Evolutionary conservation across 1,284 basidiomycete genomes (phyloP).

Genomic region (Apiotrichum porosum): DNA sequence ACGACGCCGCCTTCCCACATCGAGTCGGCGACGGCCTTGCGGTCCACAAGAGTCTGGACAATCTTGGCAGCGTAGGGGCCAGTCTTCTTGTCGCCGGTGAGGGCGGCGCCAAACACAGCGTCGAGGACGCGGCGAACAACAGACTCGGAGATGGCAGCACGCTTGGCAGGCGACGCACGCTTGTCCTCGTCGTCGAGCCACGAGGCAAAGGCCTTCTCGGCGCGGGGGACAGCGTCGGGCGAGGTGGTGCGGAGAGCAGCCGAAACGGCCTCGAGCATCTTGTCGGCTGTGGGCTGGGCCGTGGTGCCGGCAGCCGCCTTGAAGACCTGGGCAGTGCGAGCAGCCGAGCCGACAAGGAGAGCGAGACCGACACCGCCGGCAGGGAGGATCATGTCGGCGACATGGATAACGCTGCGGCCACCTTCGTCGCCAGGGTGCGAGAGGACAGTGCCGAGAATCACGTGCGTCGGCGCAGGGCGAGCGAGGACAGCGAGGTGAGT

Average conservation of each 20-base stretch:
- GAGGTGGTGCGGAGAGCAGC: neutral
- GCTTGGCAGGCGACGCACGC: neutral
- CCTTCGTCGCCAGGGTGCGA: conserved; percentile 4
- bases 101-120: conserved; percentile 23
- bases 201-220: conserved; percentile 14
- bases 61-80: conserved; percentile 33
- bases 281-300: neutral
- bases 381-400: conserved; percentile 32
- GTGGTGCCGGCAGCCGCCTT: neutral
- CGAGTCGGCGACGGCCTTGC: conserved; percentile 29
- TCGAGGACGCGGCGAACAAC: conserved; percentile 12
- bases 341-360: conserved; percentile 28
- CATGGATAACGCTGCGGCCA: conserved; percentile 35
- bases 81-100: conserved; percentile 10
- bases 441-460: conserved; percentile 21
- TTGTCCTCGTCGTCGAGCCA: conserved; percentile 17
- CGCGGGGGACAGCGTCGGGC: conserved; percentile 8
- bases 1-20: conserved; percentile 39
- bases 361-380: conserved; percentile 35
- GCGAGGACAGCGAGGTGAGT: conserved; percentile 23
- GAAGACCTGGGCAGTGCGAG: conserved; percentile 23
- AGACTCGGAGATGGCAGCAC: conserved; percentile 5
- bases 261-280: conserved; percentile 9
- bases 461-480: conserved; percentile 2
- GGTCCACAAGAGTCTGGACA: conserved; percentile 25